Conservation (phyloP, 306 rosid genomes). For the Cicer chorassanicum region DNA sequence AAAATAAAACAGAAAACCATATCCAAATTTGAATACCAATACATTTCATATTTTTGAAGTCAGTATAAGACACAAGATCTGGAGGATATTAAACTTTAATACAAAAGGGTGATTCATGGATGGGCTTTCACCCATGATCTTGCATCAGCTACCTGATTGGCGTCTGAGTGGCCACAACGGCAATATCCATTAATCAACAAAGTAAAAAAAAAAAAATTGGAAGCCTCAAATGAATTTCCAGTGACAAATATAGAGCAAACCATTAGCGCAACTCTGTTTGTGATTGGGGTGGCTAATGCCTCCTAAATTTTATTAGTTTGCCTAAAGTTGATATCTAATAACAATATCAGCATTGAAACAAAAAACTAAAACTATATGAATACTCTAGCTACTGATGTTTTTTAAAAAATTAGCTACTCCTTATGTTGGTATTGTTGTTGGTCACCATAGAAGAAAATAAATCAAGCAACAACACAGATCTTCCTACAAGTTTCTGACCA, state of each 20-base stretch:
- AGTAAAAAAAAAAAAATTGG: neutral
- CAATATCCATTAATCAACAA: neutral
- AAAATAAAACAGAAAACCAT: slow-evolving; percentile 25
- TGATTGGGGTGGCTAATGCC: neutral
- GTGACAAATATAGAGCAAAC: neutral
- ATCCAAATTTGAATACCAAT: slow-evolving; percentile 22
- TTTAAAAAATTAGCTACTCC: neutral
- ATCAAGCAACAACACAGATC: neutral
- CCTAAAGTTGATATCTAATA: neutral
- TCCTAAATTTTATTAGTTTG: neutral
- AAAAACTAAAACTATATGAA: neutral
- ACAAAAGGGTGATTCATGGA: slow-evolving; percentile 24
- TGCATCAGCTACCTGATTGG: neutral
- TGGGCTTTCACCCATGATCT: neutral
- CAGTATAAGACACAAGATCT: slow-evolving; percentile 3
- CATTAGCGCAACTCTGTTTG: neutral
- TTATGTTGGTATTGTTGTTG: neutral
- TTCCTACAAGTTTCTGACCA: neutral
- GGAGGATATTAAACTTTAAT: slow-evolving; percentile 19
- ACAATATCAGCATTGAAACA: neutral
- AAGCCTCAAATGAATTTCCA: neutral
- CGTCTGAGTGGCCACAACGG: neutral
- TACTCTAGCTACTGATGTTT: neutral
- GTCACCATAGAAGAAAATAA: neutral
- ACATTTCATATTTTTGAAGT: slow-evolving; percentile 32